A percentile compares a stretch with the other conserved stretches of the same genome.
phyloP scores from a whole-genome alignment of 257 asterid genomes.

The Anisodus acutangulus region DNA sequence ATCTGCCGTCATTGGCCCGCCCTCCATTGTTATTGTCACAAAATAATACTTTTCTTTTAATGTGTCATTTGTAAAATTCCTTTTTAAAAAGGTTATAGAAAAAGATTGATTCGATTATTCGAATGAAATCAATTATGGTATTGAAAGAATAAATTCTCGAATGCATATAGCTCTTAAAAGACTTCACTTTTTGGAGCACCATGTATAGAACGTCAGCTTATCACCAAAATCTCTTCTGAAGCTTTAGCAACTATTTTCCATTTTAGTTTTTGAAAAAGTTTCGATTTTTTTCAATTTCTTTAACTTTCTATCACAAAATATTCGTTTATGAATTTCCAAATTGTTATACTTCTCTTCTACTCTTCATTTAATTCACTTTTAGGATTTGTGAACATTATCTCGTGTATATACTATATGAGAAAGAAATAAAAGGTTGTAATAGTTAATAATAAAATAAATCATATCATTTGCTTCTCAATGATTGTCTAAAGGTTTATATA shows the following conservation, averaged over 20 bases:
- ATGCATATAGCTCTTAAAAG: slow-evolving; percentile 23
- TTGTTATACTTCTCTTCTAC: background rate
- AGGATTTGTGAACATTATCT: background rate
- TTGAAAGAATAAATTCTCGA: slow-evolving; percentile 27
- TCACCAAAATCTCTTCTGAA: background rate
- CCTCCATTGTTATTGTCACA: background rate
- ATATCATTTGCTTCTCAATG: no score
- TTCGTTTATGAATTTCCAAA: background rate
- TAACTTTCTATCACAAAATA: background rate
- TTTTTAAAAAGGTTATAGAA: background rate
- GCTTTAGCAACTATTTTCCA: background rate
- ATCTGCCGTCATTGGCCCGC: background rate
- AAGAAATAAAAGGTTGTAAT: no score
- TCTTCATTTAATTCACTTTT: background rate
- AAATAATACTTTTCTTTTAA: slow-evolving; percentile 7
- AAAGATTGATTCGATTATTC: slow-evolving; percentile 22
- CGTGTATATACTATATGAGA: no score
- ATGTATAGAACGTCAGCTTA: background rate
- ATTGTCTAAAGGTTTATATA: no score
- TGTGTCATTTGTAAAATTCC: background rate
- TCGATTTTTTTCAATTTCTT: background rate
- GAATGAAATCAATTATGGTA: background rate
- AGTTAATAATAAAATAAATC: no score
- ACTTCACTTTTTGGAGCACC: slow-evolving; percentile 29
- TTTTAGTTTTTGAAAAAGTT: background rate